Evolutionary conservation across 805 yeast species (phyloP).

Genomic region (Candida ovalis): DNA sequence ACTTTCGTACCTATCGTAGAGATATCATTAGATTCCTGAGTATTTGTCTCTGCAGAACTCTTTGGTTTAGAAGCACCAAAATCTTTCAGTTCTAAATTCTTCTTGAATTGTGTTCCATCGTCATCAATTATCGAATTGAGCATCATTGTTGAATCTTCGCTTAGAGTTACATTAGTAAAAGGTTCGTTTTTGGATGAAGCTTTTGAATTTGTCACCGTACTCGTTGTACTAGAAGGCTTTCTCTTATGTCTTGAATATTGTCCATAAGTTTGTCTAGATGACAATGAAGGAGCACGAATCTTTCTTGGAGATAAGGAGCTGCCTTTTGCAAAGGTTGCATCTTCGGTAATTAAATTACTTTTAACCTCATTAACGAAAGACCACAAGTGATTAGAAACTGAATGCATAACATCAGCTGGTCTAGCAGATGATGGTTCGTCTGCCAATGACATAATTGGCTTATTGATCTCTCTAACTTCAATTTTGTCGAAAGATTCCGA

Average conservation of each 20-base stretch:
- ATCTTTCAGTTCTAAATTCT: constrained; percentile 6
- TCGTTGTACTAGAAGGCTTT: constrained; percentile 2
- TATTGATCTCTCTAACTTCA: constrained; percentile 20
- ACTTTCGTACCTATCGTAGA: not conserved
- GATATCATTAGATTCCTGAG: not conserved
- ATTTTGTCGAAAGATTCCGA: constrained; percentile 15
- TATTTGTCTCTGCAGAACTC: no score
- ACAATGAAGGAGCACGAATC: constrained; percentile 27
- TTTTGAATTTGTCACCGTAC: not conserved
- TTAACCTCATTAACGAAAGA: constrained; percentile 48
- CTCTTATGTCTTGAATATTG: constrained; percentile 21
- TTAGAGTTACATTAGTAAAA: constrained; percentile 11
- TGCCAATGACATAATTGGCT: constrained; percentile 24
- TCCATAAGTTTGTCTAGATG: constrained; percentile 28
- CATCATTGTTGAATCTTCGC: constrained; percentile 5
- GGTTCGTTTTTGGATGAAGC: constrained; percentile 7
- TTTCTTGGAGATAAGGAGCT: constrained; percentile 1
- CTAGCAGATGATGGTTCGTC: constrained; percentile 7
- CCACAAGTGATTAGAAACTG: constrained; percentile 44
- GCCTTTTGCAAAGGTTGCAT: not conserved
- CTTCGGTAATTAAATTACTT: constrained; percentile 25
- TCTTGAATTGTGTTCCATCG: constrained; percentile 1
- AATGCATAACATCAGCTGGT: constrained; percentile 30
- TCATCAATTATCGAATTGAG: constrained; percentile 2
- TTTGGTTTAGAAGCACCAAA: not conserved